Evolutionary conservation across 352 stramenopile genomes (phyloP), one percentile per base, ranked within the genome.

Genomic region (Pythium grandisporangium): DNA sequence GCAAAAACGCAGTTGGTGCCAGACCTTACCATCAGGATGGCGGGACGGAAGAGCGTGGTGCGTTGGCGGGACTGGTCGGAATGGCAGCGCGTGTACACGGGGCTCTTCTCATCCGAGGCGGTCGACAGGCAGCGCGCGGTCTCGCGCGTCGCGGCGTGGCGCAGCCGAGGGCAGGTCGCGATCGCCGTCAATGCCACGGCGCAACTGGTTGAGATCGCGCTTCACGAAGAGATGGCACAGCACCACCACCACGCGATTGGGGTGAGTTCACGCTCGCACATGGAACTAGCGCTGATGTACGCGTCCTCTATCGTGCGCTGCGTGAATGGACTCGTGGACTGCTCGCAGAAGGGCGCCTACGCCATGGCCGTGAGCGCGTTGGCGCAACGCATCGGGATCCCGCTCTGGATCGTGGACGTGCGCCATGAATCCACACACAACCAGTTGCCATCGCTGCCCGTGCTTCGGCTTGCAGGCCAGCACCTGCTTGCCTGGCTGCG

Each of bases 371-470:
- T 92, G 43, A 92, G 79, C 25, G 48, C 55, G 12, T 51, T 92
- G 35, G 94, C 87, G 39, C 66, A 86, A 30, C 70, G 88, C 26
- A 87, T 96, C 16, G 91, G 91, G 42, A 86, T 97, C 33, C 91
- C 91, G 22, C 57, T 85, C 8, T 97, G 91, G 91, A 73, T 97
- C 45, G 91, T 97, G 21, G 88, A 96, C 41, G 50, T 97, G 51
- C 79, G 91, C 21, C 91, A 97, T 53, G 88, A 97, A 45, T 88
- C 87, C 19, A 93, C 87, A 14, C 91, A 97, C 54, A 96, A 96
- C 61, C 76, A 93, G 38, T 55, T 97, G 33, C 91, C 91, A n/a
- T 84, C 83, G 29, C 56, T 97, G 6, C 64, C 78, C 5, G 72
- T 95, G 26, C 70, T 96, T 14, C 74, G 85, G 22, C 80, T 97